Conservation (phyloP, 2,329 filamentous ascomycete species). For the Colletotrichum sp. region DNA sequence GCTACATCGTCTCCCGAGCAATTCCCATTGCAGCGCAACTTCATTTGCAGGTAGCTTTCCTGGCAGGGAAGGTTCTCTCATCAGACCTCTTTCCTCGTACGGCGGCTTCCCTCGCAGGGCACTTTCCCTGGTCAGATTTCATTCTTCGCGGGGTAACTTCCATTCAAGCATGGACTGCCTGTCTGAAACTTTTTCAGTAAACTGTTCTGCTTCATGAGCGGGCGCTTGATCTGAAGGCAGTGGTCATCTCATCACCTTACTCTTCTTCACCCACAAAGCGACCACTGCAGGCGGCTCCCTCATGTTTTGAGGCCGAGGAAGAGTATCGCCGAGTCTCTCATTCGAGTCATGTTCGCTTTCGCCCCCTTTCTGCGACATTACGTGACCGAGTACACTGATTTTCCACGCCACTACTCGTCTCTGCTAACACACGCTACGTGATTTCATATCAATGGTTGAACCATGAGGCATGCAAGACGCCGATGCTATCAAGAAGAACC, state of each 20-base stretch:
- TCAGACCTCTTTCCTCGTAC: background rate
- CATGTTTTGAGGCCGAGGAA: too few species aligned
- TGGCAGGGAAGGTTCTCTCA: background rate
- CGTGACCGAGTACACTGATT: too few species aligned
- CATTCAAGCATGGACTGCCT: rapidly evolving
- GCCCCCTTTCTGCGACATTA: too few species aligned
- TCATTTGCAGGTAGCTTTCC: rapidly evolving
- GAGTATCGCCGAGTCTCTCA: rapidly evolving
- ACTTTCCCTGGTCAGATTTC: background rate
- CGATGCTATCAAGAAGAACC: too few species aligned
- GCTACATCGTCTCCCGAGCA: background rate
- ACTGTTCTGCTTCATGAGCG: rapidly evolving
- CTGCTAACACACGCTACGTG: too few species aligned
- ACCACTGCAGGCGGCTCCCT: background rate
- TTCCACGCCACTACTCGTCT: too few species aligned
- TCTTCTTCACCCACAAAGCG: background rate
- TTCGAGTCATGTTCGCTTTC: too few species aligned
- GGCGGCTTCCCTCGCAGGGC: rapidly evolving
- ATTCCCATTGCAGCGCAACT: rapidly evolving
- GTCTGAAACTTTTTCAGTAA: background rate
- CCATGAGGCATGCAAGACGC: too few species aligned
- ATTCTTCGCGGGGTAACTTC: rapidly evolving
- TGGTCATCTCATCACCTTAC: background rate
- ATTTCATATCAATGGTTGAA: too few species aligned
- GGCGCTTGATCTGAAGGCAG: background rate